Percentiles rank a stretch among this genome's conserved stretches.
These are phyloP conservation scores for Penicillium hordei DNA, from an alignment of 2,329 filamentous ascomycete species.

Conservation along the genomic window DNA sequence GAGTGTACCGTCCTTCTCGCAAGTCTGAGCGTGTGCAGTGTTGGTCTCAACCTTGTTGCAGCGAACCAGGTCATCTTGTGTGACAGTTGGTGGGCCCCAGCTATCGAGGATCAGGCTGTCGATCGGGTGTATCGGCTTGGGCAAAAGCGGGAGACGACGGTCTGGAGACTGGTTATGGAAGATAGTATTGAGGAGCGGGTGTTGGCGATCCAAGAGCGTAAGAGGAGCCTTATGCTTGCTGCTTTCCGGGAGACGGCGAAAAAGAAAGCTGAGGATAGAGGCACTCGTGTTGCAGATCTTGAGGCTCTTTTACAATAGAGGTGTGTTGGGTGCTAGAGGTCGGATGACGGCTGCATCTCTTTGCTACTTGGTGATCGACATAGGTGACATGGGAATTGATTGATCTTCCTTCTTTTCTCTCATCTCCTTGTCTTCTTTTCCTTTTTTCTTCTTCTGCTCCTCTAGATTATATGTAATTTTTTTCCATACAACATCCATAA, in stretches of 20 bases:
- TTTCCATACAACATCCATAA: too few species aligned
- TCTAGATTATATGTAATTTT: too few species aligned
- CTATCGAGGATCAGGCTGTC: constrained; percentile 87
- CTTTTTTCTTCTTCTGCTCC: too few species aligned
- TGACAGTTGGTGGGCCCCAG: constrained; percentile 90
- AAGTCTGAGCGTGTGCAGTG: constrained; percentile 76
- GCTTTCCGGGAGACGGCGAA: constrained; percentile 73
- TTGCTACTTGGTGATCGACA: neutral
- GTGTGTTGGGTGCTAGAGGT: too few species aligned
- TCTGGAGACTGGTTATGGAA: constrained; percentile 81
- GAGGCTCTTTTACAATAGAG: constrained; percentile 37
- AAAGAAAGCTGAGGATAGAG: constrained; percentile 55
- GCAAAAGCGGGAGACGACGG: constrained; percentile 73
- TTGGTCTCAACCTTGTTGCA: constrained; percentile 81
- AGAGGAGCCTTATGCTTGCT: constrained; percentile 72
- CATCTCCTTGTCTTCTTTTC: too few species aligned
- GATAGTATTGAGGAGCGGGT: constrained; percentile 78
- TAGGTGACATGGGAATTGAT: neutral
- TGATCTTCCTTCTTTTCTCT: neutral
- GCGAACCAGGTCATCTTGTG: constrained; percentile 82
- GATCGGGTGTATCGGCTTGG: constrained; percentile 85
- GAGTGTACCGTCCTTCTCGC: constrained; percentile 75
- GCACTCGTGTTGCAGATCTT: constrained; percentile 54
- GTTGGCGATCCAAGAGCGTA: constrained; percentile 73
- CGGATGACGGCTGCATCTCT: neutral